Evolutionary conservation across 2,329 filamentous ascomycete species (phyloP).

Genomic region (Botrytis galanthina): DNA sequence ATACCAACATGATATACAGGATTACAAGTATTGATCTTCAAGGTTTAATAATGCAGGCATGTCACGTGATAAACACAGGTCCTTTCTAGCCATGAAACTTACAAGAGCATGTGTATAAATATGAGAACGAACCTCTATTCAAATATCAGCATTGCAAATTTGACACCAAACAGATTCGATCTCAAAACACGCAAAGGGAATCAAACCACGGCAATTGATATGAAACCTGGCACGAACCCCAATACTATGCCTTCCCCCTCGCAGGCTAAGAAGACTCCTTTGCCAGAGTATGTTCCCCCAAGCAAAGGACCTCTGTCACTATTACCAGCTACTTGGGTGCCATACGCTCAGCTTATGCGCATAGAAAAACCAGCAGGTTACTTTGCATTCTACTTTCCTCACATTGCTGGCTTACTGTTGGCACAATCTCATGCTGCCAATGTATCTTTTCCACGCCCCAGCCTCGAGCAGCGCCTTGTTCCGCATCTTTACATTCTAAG

Average conservation of each 20-base stretch:
- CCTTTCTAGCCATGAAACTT: background rate
- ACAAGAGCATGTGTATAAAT: background rate
- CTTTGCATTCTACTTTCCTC: background rate
- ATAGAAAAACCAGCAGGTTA: background rate
- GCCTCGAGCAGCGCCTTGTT: too few species aligned
- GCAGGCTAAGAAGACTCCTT: too few species aligned
- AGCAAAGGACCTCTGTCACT: background rate
- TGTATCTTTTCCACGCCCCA: too few species aligned
- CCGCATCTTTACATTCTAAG: too few species aligned
- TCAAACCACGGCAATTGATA: background rate
- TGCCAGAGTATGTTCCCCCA: background rate
- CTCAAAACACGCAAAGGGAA: background rate
- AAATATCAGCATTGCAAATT: background rate
- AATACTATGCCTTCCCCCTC: background rate
- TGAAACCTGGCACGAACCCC: background rate
- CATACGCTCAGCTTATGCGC: background rate
- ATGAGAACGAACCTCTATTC: background rate
- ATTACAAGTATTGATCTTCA: background rate
- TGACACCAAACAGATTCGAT: background rate
- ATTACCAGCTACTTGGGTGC: background rate
- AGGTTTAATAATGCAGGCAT: background rate
- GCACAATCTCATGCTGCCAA: too few species aligned
- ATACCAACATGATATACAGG: background rate
- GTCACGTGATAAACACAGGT: background rate
- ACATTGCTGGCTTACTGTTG: too few species aligned